Evolutionary conservation across 2,329 filamentous ascomycete genomes (phyloP).

Genomic region (Aureobasidium sp.): DNA sequence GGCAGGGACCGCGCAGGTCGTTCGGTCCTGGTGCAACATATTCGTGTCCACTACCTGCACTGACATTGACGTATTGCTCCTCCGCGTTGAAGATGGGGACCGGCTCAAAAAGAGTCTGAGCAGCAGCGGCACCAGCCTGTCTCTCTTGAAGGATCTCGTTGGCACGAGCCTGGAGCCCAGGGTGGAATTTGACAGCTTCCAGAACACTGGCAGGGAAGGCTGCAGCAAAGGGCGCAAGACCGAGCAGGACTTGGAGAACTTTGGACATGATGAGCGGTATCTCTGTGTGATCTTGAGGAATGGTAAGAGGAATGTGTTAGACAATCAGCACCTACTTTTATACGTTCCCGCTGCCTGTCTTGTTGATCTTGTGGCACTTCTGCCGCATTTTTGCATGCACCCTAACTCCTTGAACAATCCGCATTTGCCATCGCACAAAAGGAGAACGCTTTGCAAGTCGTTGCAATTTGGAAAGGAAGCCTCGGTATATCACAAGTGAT

Average conservation of each 20-base stretch:
- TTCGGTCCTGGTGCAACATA: conserved; percentile 25
- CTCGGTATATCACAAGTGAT: background rate
- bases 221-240: background rate
- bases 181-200: background rate
- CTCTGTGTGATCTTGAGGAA: background rate
- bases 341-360: background rate
- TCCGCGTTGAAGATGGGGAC: conserved; percentile 25
- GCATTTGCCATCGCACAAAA: background rate
- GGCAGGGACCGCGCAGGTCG: conserved; percentile 28
- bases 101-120: background rate
- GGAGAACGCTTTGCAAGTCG: background rate
- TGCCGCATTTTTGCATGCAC: too few species aligned
- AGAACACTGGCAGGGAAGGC: background rate
- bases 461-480: background rate
- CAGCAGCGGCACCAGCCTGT: background rate
- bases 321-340: background rate
- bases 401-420: background rate
- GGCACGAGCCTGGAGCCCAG: background rate
- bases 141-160: conserved; percentile 8
- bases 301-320: background rate
- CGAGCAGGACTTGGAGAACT: background rate
- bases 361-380: background rate
- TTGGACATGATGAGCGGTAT: background rate
- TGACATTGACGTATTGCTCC: conserved; percentile 25
- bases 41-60: conserved; percentile 20